Percentiles rank a stretch among this genome's conserved stretches.
Conservation (phyloP, 2,329 filamentous ascomycete species). For the Aspergillus tubingensis region DNA sequence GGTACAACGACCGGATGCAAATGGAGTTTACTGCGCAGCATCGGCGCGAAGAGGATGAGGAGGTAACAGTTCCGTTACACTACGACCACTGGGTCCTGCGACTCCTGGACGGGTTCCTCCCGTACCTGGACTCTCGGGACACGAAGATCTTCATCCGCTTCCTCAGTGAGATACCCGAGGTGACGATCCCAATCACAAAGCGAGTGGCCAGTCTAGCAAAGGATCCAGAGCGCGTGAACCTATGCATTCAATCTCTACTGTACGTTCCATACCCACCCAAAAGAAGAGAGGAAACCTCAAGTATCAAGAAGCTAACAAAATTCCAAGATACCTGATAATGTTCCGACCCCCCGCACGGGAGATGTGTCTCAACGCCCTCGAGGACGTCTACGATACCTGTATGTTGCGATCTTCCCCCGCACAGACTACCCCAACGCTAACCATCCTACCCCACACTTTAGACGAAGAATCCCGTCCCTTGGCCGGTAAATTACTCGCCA, state of each 20-base stretch:
- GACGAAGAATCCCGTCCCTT: conserved; percentile 51
- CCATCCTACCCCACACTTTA: conserved; percentile 17
- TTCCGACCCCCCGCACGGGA: conserved; percentile 62
- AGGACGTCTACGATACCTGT: conserved; percentile 60
- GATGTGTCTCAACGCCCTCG: conserved; percentile 58
- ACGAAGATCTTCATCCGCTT: conserved; percentile 82
- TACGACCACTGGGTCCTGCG: conserved; percentile 79
- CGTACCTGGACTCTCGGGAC: conserved; percentile 88
- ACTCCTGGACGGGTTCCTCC: conserved; percentile 84
- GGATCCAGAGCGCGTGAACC: conserved; percentile 63
- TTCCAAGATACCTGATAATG: conserved; percentile 55
- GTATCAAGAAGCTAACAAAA: conserved; percentile 16
- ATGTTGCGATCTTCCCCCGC: conserved; percentile 27
- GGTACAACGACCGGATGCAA: conserved; percentile 82
- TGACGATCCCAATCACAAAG: conserved; percentile 71
- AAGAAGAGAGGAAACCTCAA: not conserved
- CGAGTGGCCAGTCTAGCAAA: conserved; percentile 66
- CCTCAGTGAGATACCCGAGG: conserved; percentile 82
- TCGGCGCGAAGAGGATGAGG: conserved; percentile 49
- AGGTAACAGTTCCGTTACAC: conserved; percentile 53
- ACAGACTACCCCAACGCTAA: not conserved
- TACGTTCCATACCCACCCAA: conserved; percentile 32
- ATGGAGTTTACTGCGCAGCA: conserved; percentile 46
- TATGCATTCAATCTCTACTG: conserved; percentile 60
- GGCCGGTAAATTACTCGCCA: conserved; percentile 56